A percentile compares a stretch with the other conserved stretches of the same genome.
These are phyloP conservation scores for Ilyonectria destructans DNA, from an alignment of 2,329 filamentous ascomycete genomes.

Conservation along the genomic window DNA sequence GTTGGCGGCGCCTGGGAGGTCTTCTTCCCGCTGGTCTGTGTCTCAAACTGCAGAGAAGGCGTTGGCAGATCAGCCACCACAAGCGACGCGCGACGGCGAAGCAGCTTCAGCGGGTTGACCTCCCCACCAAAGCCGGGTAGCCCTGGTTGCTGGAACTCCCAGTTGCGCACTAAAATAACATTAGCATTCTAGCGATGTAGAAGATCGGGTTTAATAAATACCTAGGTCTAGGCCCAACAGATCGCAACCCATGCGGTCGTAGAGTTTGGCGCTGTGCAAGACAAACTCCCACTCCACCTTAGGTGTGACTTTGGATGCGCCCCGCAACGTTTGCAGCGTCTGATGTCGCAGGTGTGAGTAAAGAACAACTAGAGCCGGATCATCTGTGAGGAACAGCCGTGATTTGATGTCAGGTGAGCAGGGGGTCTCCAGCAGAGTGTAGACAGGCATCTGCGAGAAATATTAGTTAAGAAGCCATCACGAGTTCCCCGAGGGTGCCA, in stretches of 20 bases:
- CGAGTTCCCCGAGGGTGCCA: slow-evolving; percentile 52
- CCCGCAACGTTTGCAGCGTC: slow-evolving; percentile 86
- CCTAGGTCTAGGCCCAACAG: slow-evolving; percentile 88
- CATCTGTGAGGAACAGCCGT: slow-evolving; percentile 88
- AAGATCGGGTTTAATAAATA: slow-evolving; percentile 57
- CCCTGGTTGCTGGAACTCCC: slow-evolving; percentile 80
- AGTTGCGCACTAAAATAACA: slow-evolving; percentile 76
- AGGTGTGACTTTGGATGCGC: slow-evolving; percentile 86
- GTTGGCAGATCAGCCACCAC: slow-evolving; percentile 83
- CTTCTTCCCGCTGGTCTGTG: slow-evolving; percentile 57
- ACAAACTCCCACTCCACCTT: slow-evolving; percentile 91
- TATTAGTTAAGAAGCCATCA: slow-evolving; percentile 14
- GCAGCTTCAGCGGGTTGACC: slow-evolving; percentile 77
- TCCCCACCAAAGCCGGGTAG: slow-evolving; percentile 60
- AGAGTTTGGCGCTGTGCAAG: slow-evolving; percentile 86
- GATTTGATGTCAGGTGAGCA: slow-evolving; percentile 80
- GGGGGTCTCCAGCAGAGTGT: slow-evolving; percentile 80
- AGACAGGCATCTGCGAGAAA: slow-evolving; percentile 78
- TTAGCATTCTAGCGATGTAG: slow-evolving; percentile 33
- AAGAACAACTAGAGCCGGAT: slow-evolving; percentile 89
- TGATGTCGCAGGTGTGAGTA: slow-evolving; percentile 89
- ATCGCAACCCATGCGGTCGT: slow-evolving; percentile 94
- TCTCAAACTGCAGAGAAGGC: slow-evolving; percentile 59
- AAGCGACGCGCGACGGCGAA: slow-evolving; percentile 81
- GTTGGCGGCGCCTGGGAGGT: slow-evolving; percentile 76